Conservation (phyloP, 768 basidiomycete genomes). For the Ramaria rubella region DNA sequence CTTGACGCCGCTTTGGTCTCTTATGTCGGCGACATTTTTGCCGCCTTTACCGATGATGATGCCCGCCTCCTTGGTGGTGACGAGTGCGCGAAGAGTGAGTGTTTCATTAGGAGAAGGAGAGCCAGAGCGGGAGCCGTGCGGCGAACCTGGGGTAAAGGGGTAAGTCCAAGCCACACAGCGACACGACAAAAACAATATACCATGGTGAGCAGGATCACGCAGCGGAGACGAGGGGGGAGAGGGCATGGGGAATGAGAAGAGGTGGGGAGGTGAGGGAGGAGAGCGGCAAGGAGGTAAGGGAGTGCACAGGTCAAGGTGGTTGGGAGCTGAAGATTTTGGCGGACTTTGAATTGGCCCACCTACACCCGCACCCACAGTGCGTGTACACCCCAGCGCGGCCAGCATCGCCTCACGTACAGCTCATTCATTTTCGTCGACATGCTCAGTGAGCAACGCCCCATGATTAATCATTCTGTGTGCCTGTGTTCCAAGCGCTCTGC, state of each 20-base stretch:
- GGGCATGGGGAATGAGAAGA: conserved; percentile 24
- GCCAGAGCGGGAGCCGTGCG: conserved; percentile 62
- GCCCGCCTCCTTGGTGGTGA: conserved; percentile 95
- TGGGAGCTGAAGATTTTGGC: conserved; percentile 18
- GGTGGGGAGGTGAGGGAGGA: conserved; percentile 24
- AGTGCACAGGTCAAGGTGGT: conserved; percentile 25
- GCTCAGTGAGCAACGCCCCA: too few relatives aligned
- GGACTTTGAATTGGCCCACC: conserved; percentile 7
- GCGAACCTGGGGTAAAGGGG: conserved; percentile 1
- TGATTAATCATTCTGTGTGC: too few relatives aligned
- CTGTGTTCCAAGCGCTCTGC: too few relatives aligned
- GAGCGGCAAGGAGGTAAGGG: conserved; percentile 23
- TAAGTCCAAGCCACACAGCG: conserved; percentile 19
- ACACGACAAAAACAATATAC: conserved; percentile 28
- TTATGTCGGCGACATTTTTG: conserved; percentile 94
- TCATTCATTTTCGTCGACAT: too few relatives aligned
- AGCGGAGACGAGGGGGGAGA: conserved; percentile 61
- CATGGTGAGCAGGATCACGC: conserved; percentile 46
- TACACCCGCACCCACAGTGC: too few relatives aligned
- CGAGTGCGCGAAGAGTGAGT: conserved; percentile 88
- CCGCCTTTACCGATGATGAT: conserved; percentile 96
- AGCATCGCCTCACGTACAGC: background rate
- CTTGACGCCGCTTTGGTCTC: conserved; percentile 93
- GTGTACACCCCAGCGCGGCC: too few relatives aligned
- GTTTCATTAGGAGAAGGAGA: conserved; percentile 66